A percentile compares a stretch with the other conserved stretches of the same genome.
These are phyloP conservation scores for Lactarius trivialis DNA, from an alignment of 768 basidiomycete genomes.

Conservation along the genomic window DNA sequence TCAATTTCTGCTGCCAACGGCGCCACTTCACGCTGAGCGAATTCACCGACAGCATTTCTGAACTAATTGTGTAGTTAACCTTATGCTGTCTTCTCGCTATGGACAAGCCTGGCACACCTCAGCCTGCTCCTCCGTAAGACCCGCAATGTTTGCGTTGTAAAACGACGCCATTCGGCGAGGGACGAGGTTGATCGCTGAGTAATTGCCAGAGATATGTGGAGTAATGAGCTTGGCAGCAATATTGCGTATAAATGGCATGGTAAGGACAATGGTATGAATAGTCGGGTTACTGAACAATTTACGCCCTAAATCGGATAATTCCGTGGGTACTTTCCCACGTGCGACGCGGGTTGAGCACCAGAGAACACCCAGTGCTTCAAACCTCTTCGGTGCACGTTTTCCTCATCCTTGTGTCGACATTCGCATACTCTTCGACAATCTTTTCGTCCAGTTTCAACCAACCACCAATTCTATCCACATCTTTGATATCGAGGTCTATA, in stretches of 20 bases:
- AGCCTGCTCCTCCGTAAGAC: conserved; percentile 70
- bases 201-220: not conserved
- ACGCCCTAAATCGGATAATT: not conserved
- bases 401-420: conserved; percentile 9
- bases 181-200: not conserved
- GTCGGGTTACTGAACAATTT: not conserved
- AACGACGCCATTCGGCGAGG: conserved; percentile 39
- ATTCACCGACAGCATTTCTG: conserved; percentile 67
- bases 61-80: conserved; percentile 45
- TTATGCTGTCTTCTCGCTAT: not conserved
- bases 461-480: conserved; percentile 49
- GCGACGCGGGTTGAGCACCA: not conserved
- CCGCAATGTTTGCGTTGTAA: conserved; percentile 67
- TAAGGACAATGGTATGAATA: not conserved
- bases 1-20: conserved; percentile 85
- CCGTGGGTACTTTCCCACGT: not conserved
- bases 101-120: conserved; percentile 45
- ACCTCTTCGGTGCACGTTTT: conserved; percentile 13
- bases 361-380: not conserved
- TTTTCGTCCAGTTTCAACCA: conserved; percentile 72
- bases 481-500: conserved; percentile 86
- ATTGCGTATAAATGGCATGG: not conserved
- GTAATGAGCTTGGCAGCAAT: not conserved
- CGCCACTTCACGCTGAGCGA: conserved; percentile 77
- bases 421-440: conserved; percentile 47